phyloP scores from a whole-genome alignment of 768 basidiomycete species.

The Suillus ampliporus region DNA sequence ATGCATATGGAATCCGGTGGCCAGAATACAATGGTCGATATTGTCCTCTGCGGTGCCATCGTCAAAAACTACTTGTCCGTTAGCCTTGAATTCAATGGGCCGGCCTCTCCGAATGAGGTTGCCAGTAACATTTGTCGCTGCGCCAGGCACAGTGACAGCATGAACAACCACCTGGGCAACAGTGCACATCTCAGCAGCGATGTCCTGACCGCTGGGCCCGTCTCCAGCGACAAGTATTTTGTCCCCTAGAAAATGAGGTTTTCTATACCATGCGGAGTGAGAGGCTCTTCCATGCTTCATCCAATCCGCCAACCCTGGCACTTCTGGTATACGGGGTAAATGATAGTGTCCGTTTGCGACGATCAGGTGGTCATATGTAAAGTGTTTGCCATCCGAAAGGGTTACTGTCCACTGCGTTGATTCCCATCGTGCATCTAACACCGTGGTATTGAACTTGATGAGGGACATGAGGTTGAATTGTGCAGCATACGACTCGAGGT shows the following conservation, averaged over 20 bases:
- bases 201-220: slow-evolving; percentile 75
- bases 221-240: slow-evolving; percentile 53
- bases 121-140: slow-evolving; percentile 42
- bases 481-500: slow-evolving; percentile 69
- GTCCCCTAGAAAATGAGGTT: slow-evolving; percentile 45
- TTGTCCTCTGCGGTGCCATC: slow-evolving; percentile 60
- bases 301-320: slow-evolving; percentile 68
- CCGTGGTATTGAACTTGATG: slow-evolving; percentile 66
- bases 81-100: slow-evolving; percentile 45
- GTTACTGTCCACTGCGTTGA: slow-evolving; percentile 54
- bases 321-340: slow-evolving; percentile 63
- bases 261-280: slow-evolving; percentile 75
- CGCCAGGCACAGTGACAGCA: slow-evolving; percentile 43
- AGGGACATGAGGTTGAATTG: slow-evolving; percentile 64
- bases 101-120: slow-evolving; percentile 48
- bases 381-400: slow-evolving; percentile 41
- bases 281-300: slow-evolving; percentile 52
- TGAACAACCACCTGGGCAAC: slow-evolving; percentile 56
- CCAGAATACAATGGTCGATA: slow-evolving; percentile 70
- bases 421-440: slow-evolving; percentile 52
- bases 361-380: slow-evolving; percentile 66
- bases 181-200: slow-evolving; percentile 60
- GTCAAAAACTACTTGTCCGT: slow-evolving; percentile 59
- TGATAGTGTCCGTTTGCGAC: slow-evolving; percentile 81
- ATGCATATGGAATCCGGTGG: slow-evolving; percentile 73